phyloP scores from a whole-genome alignment of 1,284 basidiomycete species.

The Malassezia arunalokei region DNA sequence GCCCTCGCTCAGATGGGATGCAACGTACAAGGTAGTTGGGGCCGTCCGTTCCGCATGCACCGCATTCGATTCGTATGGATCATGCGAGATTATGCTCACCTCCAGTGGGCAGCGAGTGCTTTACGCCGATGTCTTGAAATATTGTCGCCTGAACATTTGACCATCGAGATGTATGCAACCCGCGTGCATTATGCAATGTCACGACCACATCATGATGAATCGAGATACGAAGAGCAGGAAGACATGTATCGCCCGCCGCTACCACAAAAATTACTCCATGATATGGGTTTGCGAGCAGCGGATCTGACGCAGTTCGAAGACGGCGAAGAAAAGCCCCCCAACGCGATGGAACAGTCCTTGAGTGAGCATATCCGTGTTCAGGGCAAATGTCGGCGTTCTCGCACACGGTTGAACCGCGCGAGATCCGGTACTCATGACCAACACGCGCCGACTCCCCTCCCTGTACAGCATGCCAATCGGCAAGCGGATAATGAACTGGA shows the following conservation, averaged over 20 bases:
- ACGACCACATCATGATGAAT: not conserved
- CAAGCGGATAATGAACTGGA: constrained; percentile 44
- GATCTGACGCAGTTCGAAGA: constrained; percentile 73
- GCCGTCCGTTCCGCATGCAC: constrained; percentile 51
- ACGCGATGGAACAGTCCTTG: constrained; percentile 57
- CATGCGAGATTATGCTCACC: constrained; percentile 65
- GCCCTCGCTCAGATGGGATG: constrained; percentile 52
- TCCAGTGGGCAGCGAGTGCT: constrained; percentile 66
- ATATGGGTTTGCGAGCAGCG: constrained; percentile 52
- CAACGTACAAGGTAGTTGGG: constrained; percentile 26
- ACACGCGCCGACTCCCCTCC: constrained; percentile 51
- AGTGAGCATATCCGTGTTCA: constrained; percentile 57
- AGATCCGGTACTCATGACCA: not conserved
- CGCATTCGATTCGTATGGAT: constrained; percentile 73
- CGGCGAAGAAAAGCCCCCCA: constrained; percentile 54
- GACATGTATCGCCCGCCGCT: constrained; percentile 9
- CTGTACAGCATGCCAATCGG: constrained; percentile 84
- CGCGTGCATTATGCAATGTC: constrained; percentile 24
- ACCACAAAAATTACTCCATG: constrained; percentile 45
- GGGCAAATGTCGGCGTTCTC: constrained; percentile 58
- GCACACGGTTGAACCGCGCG: constrained; percentile 34
- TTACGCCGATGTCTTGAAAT: constrained; percentile 59
- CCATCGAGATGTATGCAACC: constrained; percentile 65
- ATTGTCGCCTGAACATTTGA: constrained; percentile 54
- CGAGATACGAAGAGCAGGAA: not conserved